Base-by-base conservation (phyloP, 805 yeast genomes). In the Metschnikowia kunwiensis region DNA sequence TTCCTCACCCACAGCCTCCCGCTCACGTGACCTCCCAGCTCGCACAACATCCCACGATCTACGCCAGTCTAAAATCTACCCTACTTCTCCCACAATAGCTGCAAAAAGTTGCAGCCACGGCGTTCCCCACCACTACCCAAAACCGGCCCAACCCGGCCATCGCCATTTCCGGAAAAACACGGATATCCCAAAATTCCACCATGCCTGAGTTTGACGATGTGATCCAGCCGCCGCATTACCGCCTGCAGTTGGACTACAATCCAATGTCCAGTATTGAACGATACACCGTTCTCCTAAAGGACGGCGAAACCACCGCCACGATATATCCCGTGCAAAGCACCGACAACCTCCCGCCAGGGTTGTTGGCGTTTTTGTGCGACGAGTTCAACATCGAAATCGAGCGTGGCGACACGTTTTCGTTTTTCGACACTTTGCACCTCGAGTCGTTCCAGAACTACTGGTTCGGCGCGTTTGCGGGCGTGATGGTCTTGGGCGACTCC, bases 381-480 rank as follows among this genome's bases (percentile, higher is more conserved):
- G 97, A 93, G 61, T 86, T 85, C 63, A 91, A 91, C 59, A 82
- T 84, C 79, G 98, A 91, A 57, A 78, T 91, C 16, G 89, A 82
- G 43, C 71, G 86, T 28, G 97, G 97, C 24, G 91, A 85, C 43
- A 82, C 95, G 7, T 81, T 77, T 55, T 89, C 97, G 2, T 84
- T 85, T 56, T 83, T 86, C 47, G 95, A 88, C 46, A 78, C 86
- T 2, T 62, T 91, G 33, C 77, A 80, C 24, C 62, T 85, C 27
- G 86, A 85, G 36, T 80, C 83, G 43, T 93, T 91, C 54, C 82
- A 78, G 51, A 76, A 77, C 42, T 82, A 80, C 53, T 91, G 98
- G 98, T 88, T 93, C 56, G 81, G 86, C 2, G 73, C 84, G 4
- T 82, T 86, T 60, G 86, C 85, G 1, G 95, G 86, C 20, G 77